phyloP scores from a whole-genome alignment of 2,329 filamentous ascomycete species.

The Pseudocercospora fijiensis region DNA sequence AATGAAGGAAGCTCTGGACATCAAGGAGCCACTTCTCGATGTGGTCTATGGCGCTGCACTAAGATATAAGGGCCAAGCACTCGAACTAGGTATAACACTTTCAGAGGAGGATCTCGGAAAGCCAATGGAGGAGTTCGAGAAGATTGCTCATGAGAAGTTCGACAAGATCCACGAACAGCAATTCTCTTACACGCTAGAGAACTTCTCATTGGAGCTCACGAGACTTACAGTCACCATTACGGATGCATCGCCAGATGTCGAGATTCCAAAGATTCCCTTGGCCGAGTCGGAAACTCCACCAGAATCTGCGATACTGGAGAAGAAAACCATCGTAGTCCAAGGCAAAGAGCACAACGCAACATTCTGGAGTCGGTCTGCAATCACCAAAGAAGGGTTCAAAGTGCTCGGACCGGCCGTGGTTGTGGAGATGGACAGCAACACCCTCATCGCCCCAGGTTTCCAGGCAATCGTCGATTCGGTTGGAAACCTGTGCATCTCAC shows the following conservation, averaged over 20 bases:
- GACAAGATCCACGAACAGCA: conserved; percentile 31
- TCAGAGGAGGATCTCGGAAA: conserved; percentile 25
- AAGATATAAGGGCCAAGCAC: conserved; percentile 31
- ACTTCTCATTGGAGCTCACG: conserved; percentile 31
- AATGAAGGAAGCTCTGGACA: conserved; percentile 28
- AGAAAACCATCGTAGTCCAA: conserved; percentile 29
- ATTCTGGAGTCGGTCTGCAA: conserved; percentile 27
- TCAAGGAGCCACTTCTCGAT: conserved; percentile 20
- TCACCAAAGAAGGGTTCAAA: conserved; percentile 28
- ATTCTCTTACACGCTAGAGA: conserved; percentile 32
- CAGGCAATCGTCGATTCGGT: conserved; percentile 28
- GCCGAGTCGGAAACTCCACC: conserved; percentile 27
- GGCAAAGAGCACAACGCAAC: conserved; percentile 30
- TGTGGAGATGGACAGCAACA: conserved; percentile 33
- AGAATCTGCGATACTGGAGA: conserved; percentile 26
- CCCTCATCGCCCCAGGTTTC: conserved; percentile 29
- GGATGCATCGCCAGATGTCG: conserved; percentile 30
- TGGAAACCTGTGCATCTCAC: conserved; percentile 32
- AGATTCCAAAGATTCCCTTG: conserved; percentile 25
- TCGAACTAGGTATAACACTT: conserved; percentile 28
- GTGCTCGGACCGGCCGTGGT: conserved; percentile 30
- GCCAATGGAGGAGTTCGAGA: conserved; percentile 28
- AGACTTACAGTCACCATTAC: conserved; percentile 28
- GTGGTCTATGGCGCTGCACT: conserved; percentile 28
- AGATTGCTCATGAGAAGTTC: conserved; percentile 28